Evolutionary conservation across 495 filamentous ascomycete species (phyloP), one percentile per base, ranked within the genome.

Genomic region (Aspergillus affinis): DNA sequence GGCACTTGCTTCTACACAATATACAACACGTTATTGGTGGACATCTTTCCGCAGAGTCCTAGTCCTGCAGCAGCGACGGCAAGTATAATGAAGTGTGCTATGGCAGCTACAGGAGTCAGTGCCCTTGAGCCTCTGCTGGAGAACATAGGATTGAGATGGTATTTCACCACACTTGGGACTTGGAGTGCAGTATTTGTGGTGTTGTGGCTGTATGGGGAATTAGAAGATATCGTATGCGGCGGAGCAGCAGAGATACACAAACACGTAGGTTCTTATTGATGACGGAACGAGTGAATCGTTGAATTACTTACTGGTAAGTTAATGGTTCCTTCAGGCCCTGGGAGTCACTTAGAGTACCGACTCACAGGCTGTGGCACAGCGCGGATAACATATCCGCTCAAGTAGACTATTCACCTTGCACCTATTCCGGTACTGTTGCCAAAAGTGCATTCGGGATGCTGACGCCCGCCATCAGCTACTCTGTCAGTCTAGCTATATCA

Each of bases 21-120:
- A 9, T 27, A 51, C 23, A 26, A 26, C 29, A 27, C 49, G 17
- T 51, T 21, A 17, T 15, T 20, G 18, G 49, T n/a, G 46, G 46
- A 48, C 13, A 48, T n/a, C 46, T 48, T 48, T 21, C 46, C n/a
- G 46, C 46, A 48, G 46, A 48, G 13, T 13, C 46, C 46, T 48
- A 48, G 46, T 48, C 4, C 46, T 48, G 46, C 46, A 48, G n/a
- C 46, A 10, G 23, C 23, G 23, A 26, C 23, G 23, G 23, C 23
- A 26, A 26, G 23, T 26, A 26, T 26, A 2, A 26, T 26, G 23
- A 26, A 4, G 23, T 26, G 23, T 26, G 23, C 23, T 26, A 26
- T 26, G 23, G 23, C 23, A 26, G 23, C 23, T 2, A 26, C 49
- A 26, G 49, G 49, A n/a, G 23, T 51, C 9, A 51, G 49, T 15